Conservation (phyloP, 306 rosid species). For the Ormosia emarginata region DNA sequence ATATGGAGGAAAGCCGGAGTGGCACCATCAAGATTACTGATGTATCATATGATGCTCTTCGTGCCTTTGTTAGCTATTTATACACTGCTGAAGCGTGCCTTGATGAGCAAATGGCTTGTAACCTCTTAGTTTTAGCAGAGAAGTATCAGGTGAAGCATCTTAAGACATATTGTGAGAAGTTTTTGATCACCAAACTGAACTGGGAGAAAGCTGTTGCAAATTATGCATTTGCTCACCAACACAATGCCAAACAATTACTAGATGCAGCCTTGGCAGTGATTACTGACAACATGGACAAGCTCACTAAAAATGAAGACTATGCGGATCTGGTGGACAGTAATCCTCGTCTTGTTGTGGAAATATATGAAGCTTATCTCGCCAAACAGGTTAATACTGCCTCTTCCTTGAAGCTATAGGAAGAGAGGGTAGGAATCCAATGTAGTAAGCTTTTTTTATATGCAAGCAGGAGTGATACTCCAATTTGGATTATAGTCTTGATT, state of each 20-base stretch:
- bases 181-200: constrained; percentile 53
- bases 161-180: constrained; percentile 67
- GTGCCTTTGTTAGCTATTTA: constrained; percentile 64
- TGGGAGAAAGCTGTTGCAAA: constrained; percentile 60
- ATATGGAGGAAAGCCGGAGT: constrained; percentile 82
- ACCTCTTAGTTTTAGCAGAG: constrained; percentile 65
- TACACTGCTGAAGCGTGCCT: constrained; percentile 78
- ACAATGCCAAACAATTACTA: constrained; percentile 59
- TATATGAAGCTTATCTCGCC: constrained; percentile 69
- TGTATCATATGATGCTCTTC: constrained; percentile 66
- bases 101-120: constrained; percentile 70
- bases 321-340: constrained; percentile 60
- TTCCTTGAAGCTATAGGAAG: background rate
- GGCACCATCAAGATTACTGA: constrained; percentile 75
- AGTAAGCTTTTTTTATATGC: background rate
- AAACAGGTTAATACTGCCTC: constrained; percentile 72
- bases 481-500: constrained; percentile 10
- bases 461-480: constrained; percentile 2
- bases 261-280: constrained; percentile 61
- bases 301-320: constrained; percentile 59
- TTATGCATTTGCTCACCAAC: constrained; percentile 69
- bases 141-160: constrained; percentile 82
- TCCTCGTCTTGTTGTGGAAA: constrained; percentile 73
- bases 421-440: background rate
- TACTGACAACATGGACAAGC: constrained; percentile 60